Evolutionary conservation across 306 rosid genomes (phyloP), one percentile per base, ranked within the genome.

Genomic region (Sicyos edulis): DNA sequence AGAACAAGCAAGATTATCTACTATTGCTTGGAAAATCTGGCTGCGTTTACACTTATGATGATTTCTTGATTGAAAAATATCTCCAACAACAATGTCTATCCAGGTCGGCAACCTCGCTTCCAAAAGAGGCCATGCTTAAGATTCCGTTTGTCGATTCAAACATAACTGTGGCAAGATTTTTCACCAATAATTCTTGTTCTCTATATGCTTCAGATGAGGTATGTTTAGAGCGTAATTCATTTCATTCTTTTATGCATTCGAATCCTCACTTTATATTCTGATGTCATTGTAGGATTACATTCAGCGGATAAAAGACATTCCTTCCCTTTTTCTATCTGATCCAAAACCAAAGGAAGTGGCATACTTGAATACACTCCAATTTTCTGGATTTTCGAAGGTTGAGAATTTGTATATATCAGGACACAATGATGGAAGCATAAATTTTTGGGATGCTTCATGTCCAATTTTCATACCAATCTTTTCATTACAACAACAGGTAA

Each of bases 401-500:
- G 85, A 77, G 77, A 88, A 84, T 80, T 40, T 92, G 80, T 90
- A 90, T 83, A 88, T 92, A 79, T 85, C 91, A 58, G 98, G 98
- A 80, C 98, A 92, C 73, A 75, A 78, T 56, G 83, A 87, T 67
- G 98, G 98, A 74, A 83, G 89, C 50, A 70, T 88, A 56, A 88
- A 80, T 20, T 86, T 92, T 78, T 92, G 98, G 96, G 98, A 92
- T 80, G 87, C 89, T 5, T 83, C 96, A 21, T 86, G 85, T 68
- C 92, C 90, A 56, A 61, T 84, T 68, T 86, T 90, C 60, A 57
- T 82, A 61, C 96, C 96, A 71, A 74, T 87, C 74, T 56, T 86
- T 55, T 87, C 91, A 16, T 26, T 92, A 76, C 89, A 88, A 80
- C 96, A 87, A 62, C 98, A 88, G 96, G 98, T 90, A 85, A 58